A percentile compares a stretch with the other conserved stretches of the same genome.
These are phyloP conservation scores for Solanum sejunctum DNA, from an alignment of 257 asterid genomes.

Conservation along the genomic window DNA sequence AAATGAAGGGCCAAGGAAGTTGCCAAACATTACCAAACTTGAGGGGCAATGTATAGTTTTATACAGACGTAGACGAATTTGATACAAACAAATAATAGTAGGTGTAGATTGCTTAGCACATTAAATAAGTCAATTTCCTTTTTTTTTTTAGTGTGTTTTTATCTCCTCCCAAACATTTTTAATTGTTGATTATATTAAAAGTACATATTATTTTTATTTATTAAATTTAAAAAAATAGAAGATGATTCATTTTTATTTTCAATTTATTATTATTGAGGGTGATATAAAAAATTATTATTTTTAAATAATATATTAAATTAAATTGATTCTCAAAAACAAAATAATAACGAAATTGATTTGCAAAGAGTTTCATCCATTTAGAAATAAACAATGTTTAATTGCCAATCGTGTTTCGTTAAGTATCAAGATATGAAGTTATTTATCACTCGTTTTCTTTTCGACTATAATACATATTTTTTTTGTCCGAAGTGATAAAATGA, in stretches of 20 bases:
- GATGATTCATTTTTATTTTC: too few relatives aligned
- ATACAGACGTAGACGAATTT: background rate
- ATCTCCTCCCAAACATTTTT: background rate
- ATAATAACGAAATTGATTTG: background rate
- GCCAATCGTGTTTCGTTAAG: background rate
- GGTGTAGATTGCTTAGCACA: background rate
- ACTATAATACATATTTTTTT: background rate
- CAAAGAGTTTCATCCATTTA: too few relatives aligned
- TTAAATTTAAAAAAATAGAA: too few relatives aligned
- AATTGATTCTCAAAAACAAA: too few relatives aligned
- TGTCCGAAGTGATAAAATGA: background rate
- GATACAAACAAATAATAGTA: background rate
- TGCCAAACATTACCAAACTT: background rate
- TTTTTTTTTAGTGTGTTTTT: background rate
- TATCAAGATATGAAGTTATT: background rate
- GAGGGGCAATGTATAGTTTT: background rate
- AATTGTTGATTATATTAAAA: too few relatives aligned
- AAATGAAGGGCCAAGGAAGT: background rate
- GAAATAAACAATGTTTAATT: background rate
- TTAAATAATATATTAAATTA: too few relatives aligned
- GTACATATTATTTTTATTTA: too few relatives aligned
- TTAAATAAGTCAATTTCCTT: background rate
- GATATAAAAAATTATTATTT: too few relatives aligned
- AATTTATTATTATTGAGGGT: too few relatives aligned
- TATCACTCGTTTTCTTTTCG: background rate